Conservation (phyloP, 176 grass and related monocot species). For the Secale cereale region DNA sequence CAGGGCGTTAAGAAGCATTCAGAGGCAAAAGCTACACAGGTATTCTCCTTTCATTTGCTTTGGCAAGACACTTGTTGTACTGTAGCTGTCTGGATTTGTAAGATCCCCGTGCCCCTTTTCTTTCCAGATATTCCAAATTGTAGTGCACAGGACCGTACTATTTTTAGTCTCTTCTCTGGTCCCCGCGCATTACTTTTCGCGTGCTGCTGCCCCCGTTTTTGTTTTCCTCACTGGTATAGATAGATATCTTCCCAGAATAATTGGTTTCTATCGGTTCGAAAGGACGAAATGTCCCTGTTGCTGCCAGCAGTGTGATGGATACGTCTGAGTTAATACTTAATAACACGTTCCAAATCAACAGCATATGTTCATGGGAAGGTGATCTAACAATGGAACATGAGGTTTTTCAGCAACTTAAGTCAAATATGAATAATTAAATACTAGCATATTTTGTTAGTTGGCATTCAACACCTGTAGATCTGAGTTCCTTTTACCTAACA, state of each 20-base stretch:
- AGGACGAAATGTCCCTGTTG: constrained; percentile 14
- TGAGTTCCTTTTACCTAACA: not conserved
- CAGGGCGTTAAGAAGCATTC: not conserved
- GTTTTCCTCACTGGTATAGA: constrained; percentile 14
- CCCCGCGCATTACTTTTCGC: not conserved
- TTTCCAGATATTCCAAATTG: not conserved
- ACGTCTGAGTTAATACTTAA: not conserved
- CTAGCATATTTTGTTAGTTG: not conserved
- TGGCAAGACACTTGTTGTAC: not conserved
- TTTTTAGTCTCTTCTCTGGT: not conserved
- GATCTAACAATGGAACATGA: constrained; percentile 30
- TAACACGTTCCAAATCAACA: not conserved
- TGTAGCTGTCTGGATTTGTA: constrained; percentile 1
- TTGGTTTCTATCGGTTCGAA: constrained; percentile 17
- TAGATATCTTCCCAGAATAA: constrained; percentile 16
- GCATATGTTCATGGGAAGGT: constrained; percentile 9
- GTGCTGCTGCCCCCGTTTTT: not conserved
- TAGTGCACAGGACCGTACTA: not conserved
- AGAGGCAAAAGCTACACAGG: not conserved
- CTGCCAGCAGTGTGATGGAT: not conserved
- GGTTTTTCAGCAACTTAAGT: not conserved
- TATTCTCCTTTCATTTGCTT: not conserved
- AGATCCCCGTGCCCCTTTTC: not conserved
- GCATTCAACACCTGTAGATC: not conserved
- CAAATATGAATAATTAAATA: not conserved